Base-by-base conservation (phyloP, 306 rosid species). In the Pachyrhizus erosus region DNA sequence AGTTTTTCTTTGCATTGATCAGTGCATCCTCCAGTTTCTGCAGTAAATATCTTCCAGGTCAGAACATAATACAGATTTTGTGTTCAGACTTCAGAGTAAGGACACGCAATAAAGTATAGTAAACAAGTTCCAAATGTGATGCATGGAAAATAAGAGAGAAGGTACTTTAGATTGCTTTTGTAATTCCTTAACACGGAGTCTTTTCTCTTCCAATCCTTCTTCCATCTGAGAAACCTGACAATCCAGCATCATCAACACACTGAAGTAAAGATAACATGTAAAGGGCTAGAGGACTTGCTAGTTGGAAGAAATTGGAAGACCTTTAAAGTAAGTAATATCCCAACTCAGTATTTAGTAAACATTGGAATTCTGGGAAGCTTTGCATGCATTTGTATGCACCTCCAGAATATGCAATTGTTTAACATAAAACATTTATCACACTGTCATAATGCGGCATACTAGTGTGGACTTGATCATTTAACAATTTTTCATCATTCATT, bases 1-100 rank as follows among this genome's bases (percentile, higher is more conserved):
- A 12, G 76, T 84, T 87, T 79, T 91, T 96, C 92, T 93, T 96
- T 7, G 91, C 91, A 86, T 79, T 84, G 80, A 90, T 85, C 87
- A 96, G 87, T 9, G 92, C 91, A 73, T 96, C 99, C 91, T 93
- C 98, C 85, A 96, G 83, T 86, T 92, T 92, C 99, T 93, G 94
- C 79, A 84, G 75, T 39, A 39, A 74, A 66, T 15, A 79, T 51
- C 78, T 79, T 87, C 52, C 70, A 62, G 74, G 78, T 70, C 73
- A 89, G 73, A 67, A 78, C 76, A 75, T 43, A 42, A 54, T 73
- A 46, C 20, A 49, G 21, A 39, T 42, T 57, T 78, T 84, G 18
- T 64, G 7, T 69, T 23, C 75, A 67, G 66, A 14, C 5, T 69
- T 23, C 72, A 67, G 66, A 9, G 24, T 20, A 77, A 21, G 51